A percentile compares a stretch with the other conserved stretches of the same genome.
phyloP scores from a whole-genome alignment of 129 eudicot species.

The Rutidosis leptorrhynchoides region DNA sequence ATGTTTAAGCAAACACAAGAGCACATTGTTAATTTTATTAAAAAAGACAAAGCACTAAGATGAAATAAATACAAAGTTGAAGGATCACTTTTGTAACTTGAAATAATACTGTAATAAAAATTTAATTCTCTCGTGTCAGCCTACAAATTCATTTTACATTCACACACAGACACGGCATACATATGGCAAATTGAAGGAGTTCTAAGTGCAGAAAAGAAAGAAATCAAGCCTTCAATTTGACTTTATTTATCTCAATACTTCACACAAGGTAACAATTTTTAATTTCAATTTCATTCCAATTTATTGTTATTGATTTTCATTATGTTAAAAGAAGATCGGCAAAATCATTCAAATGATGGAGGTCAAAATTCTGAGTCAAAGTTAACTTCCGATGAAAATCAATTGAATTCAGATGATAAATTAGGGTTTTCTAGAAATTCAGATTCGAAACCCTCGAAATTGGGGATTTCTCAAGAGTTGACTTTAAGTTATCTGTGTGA shows the following conservation, averaged over 20 bases:
- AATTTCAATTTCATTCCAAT: slow-evolving; percentile 7
- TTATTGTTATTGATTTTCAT: neutral
- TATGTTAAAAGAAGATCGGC: slow-evolving; percentile 36
- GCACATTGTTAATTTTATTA: too few species aligned
- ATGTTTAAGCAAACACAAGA: too few species aligned
- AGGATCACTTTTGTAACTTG: slow-evolving; percentile 8
- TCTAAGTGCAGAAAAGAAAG: neutral
- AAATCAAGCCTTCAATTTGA: slow-evolving; percentile 5
- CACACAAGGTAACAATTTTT: slow-evolving; percentile 25
- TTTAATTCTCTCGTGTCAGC: slow-evolving; percentile 24
- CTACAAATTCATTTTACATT: slow-evolving; percentile 15
- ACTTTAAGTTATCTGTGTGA: slow-evolving; percentile 91
- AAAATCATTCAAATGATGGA: neutral
- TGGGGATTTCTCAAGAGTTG: slow-evolving; percentile 71
- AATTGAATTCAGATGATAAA: slow-evolving; percentile 50
- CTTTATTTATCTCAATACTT: neutral
- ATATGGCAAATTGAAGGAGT: slow-evolving; percentile 17
- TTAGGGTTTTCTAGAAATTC: slow-evolving; percentile 33
- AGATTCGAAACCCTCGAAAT: slow-evolving; percentile 39
- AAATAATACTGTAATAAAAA: neutral
- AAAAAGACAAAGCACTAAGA: neutral
- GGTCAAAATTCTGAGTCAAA: neutral
- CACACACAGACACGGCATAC: slow-evolving; percentile 11
- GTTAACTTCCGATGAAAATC: slow-evolving; percentile 17
- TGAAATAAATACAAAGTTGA: neutral